Evolutionary conservation across 441 rosid genomes (phyloP).

Genomic region (Aquilaria agallochum): DNA sequence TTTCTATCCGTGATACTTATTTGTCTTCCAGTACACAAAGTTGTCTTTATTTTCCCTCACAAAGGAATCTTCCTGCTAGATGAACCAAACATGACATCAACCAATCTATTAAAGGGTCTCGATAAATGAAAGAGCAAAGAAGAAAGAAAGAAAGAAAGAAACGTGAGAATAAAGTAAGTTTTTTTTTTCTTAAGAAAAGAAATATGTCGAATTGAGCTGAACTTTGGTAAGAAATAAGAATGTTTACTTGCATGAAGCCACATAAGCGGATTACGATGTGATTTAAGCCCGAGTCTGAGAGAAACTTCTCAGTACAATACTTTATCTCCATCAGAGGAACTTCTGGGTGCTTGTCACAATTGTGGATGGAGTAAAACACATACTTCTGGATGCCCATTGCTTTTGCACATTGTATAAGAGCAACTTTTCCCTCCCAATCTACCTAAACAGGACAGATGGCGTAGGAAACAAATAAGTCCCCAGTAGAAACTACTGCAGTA

Average conservation of each 20-base stretch:
- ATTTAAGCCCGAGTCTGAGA: conserved; percentile 69
- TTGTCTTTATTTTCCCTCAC: no score
- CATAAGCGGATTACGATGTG: conserved; percentile 72
- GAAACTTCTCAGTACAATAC: conserved; percentile 89
- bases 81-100: no score
- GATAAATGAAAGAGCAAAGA: neutral
- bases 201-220: neutral
- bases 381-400: conserved; percentile 94
- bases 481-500: neutral
- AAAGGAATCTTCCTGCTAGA: no score
- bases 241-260: conserved; percentile 91
- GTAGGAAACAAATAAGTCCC: conserved; percentile 15
- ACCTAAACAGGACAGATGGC: conserved; percentile 61
- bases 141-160: neutral
- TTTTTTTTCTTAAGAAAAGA: no score
- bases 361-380: conserved; percentile 86
- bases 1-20: no score
- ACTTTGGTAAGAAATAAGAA: conserved; percentile 3
- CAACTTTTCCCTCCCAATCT: conserved; percentile 99
- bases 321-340: conserved; percentile 97
- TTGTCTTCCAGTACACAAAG: no score
- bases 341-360: conserved; percentile 95
- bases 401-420: conserved; percentile 91
- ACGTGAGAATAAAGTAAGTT: neutral
- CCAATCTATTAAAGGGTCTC: neutral